Percentiles rank a stretch among this genome's conserved stretches.
phyloP scores from a whole-genome alignment of 129 eudicot species.

The Saposhnikovia divaricata region DNA sequence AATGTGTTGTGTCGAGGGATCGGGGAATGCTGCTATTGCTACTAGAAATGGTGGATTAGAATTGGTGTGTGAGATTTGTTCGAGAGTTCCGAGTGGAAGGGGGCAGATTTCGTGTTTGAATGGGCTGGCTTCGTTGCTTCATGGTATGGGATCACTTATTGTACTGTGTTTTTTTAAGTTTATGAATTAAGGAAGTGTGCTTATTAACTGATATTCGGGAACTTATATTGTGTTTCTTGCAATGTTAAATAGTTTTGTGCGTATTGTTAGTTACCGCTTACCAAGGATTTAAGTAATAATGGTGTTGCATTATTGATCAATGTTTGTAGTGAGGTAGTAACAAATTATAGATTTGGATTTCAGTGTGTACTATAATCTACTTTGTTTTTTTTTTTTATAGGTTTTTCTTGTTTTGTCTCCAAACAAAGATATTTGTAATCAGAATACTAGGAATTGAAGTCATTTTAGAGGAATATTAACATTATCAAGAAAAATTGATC shows the following conservation, averaged over 20 bases:
- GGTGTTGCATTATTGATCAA: not conserved
- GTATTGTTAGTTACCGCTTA: not conserved
- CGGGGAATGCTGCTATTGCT: constrained; percentile 66
- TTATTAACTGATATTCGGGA: not conserved
- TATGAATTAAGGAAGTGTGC: too few relatives aligned
- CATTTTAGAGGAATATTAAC: too few relatives aligned
- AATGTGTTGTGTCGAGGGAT: constrained; percentile 38
- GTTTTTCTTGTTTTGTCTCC: too few relatives aligned
- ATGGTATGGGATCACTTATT: constrained; percentile 35
- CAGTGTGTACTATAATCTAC: too few relatives aligned
- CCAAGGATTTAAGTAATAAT: too few relatives aligned
- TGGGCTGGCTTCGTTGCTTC: constrained; percentile 51
- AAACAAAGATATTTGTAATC: not conserved
- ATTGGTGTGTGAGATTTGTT: constrained; percentile 39
- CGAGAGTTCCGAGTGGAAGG: constrained; percentile 21
- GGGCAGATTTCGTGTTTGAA: constrained; percentile 39
- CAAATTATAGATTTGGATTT: not conserved
- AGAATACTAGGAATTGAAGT: not conserved
- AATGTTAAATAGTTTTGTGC: not conserved
- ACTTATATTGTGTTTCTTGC: too few relatives aligned
- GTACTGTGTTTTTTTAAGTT: not conserved
- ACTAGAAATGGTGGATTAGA: constrained; percentile 70
- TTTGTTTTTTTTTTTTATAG: too few relatives aligned
- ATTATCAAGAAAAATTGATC: not conserved
- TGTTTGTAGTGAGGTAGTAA: not conserved